Percentiles rank a stretch among this genome's conserved stretches.
Evolutionary conservation across 352 stramenopile species (phyloP).

Genomic region (Globisporangium acanthophoron): DNA sequence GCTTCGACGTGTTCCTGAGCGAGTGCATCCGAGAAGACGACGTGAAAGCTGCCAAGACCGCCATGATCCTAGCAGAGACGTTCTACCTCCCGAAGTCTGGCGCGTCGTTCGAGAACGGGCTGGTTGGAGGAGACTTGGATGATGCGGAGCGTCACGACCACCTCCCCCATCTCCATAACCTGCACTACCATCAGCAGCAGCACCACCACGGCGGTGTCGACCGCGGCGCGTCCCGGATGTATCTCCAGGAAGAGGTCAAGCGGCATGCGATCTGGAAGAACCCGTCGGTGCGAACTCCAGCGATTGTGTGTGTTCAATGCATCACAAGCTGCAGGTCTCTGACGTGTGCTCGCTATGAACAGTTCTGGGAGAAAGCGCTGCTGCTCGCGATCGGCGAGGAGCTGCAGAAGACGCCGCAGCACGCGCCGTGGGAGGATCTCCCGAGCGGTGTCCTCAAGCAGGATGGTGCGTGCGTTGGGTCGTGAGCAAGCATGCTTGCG

Average conservation of each 20-base stretch:
- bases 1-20: conserved; percentile 71
- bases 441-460: conserved; percentile 45
- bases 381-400: conserved; percentile 80
- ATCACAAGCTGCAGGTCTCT: no score
- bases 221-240: conserved; percentile 54
- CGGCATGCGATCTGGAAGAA: conserved; percentile 83
- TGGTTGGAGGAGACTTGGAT: neutral
- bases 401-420: conserved; percentile 70
- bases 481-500: neutral
- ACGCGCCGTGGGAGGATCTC: conserved; percentile 74
- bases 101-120: neutral
- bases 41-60: conserved; percentile 81
- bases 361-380: conserved; percentile 86
- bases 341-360: neutral
- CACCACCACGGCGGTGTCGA: conserved; percentile 10
- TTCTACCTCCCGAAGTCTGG: conserved; percentile 47
- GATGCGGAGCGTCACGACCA: conserved; percentile 6
- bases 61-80: conserved; percentile 84
- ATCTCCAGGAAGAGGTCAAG: conserved; percentile 82
- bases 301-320: no score
- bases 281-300: conserved; percentile 33
- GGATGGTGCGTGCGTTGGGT: conserved; percentile 22
- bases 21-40: conserved; percentile 73
- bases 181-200: neutral
- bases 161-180: conserved; percentile 4